Conservation (phyloP, 2,329 filamentous ascomycete genomes). For the Orbilia brochopaga region DNA sequence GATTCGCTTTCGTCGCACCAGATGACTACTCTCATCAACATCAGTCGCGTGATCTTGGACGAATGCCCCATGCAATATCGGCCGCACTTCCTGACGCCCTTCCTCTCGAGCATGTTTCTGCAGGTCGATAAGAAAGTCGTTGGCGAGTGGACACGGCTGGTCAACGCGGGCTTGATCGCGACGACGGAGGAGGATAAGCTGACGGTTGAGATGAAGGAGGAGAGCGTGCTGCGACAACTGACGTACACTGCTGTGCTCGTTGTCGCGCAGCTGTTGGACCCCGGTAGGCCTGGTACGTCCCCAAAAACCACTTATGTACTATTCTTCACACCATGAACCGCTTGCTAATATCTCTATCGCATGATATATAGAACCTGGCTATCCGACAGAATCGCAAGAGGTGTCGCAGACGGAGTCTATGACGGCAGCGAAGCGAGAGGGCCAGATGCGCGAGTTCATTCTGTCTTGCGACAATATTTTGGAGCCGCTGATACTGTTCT, state of each 20-base stretch:
- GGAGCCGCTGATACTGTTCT: slow-evolving; percentile 88
- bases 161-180: slow-evolving; percentile 58
- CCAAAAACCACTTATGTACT: slow-evolving; percentile 6
- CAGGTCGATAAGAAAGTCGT: slow-evolving; percentile 88
- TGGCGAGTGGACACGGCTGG: slow-evolving; percentile 80
- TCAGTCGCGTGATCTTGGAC: slow-evolving; percentile 86
- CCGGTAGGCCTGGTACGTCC: slow-evolving; percentile 66
- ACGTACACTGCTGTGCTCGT: slow-evolving; percentile 92
- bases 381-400: slow-evolving; percentile 35
- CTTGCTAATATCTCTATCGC: not conserved
- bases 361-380: slow-evolving; percentile 21
- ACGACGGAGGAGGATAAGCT: slow-evolving; percentile 74
- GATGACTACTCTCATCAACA: slow-evolving; percentile 87
- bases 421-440: slow-evolving; percentile 40
- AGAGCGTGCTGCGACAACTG: slow-evolving; percentile 90
- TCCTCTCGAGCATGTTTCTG: slow-evolving; percentile 79
- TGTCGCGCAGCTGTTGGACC: slow-evolving; percentile 86
- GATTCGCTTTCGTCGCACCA: slow-evolving; percentile 87
- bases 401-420: slow-evolving; percentile 25
- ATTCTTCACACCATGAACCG: not conserved
- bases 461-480: slow-evolving; percentile 77
- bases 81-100: slow-evolving; percentile 79
- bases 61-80: slow-evolving; percentile 83
- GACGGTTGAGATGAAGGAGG: slow-evolving; percentile 96
- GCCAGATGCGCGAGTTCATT: slow-evolving; percentile 76